These are phyloP conservation scores for Penicillium lividum DNA, from an alignment of 495 filamentous ascomycete genomes.

Conservation along the genomic window DNA sequence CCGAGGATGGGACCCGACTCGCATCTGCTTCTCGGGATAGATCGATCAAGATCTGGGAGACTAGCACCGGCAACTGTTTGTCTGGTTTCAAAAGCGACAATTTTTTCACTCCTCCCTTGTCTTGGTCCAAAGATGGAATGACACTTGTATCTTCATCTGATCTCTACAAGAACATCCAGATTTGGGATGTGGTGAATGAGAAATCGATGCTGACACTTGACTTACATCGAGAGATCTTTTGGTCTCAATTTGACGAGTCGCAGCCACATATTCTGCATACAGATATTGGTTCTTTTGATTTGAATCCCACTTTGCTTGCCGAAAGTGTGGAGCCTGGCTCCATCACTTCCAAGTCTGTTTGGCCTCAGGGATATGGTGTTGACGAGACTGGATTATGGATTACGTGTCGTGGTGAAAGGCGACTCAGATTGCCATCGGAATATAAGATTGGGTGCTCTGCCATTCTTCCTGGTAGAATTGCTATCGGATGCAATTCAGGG, in stretches of 20 bases:
- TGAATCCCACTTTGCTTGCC: not conserved
- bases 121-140: not conserved
- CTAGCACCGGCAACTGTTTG: not conserved
- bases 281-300: not conserved
- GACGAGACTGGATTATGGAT: conserved; percentile 1
- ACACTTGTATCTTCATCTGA: not conserved
- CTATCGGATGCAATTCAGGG: not conserved
- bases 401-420: not conserved
- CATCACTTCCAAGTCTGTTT: too few species aligned
- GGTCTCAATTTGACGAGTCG: not conserved
- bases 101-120: not conserved
- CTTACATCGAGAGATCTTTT: not conserved
- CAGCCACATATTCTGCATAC: not conserved
- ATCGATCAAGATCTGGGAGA: not conserved
- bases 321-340: too few species aligned
- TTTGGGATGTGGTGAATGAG: not conserved
- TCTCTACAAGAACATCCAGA: not conserved
- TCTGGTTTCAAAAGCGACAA: not conserved
- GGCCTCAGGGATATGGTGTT: not conserved
- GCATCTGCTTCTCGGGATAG: not conserved
- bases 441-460: not conserved
- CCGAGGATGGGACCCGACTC: not conserved
- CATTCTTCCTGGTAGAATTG: not conserved
- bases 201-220: not conserved
- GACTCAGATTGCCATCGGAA: not conserved